Evolutionary conservation across 306 rosid species (phyloP).

Genomic region (Cicer pinnatifidum): DNA sequence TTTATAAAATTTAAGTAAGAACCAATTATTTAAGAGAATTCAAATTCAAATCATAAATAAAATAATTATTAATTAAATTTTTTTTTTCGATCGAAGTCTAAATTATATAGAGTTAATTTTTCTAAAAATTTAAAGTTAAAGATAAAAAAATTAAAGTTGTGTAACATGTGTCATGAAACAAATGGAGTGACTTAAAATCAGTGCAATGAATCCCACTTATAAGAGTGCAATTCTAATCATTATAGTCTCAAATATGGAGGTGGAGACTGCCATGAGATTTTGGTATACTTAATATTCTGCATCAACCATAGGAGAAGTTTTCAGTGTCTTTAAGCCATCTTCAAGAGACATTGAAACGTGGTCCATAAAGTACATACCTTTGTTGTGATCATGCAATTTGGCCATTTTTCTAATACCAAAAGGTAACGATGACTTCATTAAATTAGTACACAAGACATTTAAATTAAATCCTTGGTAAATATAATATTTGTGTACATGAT

Average conservation of each 20-base stretch:
- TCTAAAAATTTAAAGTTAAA: too few species aligned
- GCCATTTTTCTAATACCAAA: conserved; percentile 55
- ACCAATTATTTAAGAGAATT: too few species aligned
- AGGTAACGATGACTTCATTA: conserved; percentile 64
- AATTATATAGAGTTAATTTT: too few species aligned
- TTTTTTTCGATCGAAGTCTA: too few species aligned
- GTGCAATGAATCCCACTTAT: conserved; percentile 50
- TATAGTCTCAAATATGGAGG: conserved; percentile 41
- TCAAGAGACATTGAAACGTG: conserved; percentile 59
- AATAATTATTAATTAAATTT: too few species aligned
- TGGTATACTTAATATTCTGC: conserved; percentile 32
- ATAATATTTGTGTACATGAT: conserved; percentile 54
- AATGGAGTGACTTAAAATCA: conserved; percentile 46
- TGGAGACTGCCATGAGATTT: conserved; percentile 41
- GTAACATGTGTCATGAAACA: conserved; percentile 46
- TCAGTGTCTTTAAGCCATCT: conserved; percentile 56
- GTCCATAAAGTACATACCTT: conserved; percentile 51
- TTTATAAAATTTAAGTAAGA: too few species aligned
- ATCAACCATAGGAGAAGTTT: conserved; percentile 40
- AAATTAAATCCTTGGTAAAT: conserved; percentile 46
- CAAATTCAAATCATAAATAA: too few species aligned
- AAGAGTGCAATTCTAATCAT: conserved; percentile 42
- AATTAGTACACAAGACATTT: conserved; percentile 38
- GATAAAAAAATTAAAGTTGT: background rate
- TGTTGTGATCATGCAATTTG: conserved; percentile 43